Conservation (phyloP, 78 protist species). For the Dictyostelium discoideum region DNA sequence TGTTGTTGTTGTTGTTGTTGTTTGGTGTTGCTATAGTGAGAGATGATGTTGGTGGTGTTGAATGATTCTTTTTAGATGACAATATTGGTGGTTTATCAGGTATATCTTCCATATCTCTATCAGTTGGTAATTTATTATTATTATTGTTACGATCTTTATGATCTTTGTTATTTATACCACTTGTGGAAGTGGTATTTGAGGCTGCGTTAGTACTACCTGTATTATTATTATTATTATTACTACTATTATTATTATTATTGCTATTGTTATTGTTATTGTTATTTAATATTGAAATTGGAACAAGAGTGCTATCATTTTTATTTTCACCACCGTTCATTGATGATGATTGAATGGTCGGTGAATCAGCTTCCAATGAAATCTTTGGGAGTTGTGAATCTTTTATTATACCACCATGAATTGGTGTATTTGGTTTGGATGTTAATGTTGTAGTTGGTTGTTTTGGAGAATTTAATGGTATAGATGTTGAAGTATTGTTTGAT, state of each 20-base stretch:
- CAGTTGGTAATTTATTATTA: not conserved
- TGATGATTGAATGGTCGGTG: slow-evolving; percentile 15
- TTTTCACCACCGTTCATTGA: not conserved
- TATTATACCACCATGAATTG: not conserved
- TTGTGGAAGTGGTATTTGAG: not conserved
- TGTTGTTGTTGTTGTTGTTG: not conserved
- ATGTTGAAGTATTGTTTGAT: not conserved
- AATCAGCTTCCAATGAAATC: slow-evolving; percentile 20
- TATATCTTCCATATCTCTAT: not conserved
- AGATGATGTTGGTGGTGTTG: not conserved
- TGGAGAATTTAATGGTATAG: not conserved
- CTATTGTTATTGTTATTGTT: not conserved
- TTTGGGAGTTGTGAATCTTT: slow-evolving; percentile 50
- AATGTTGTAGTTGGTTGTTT: not conserved
- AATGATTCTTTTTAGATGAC: not conserved
- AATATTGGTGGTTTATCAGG: not conserved
- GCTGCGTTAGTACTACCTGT: not conserved
- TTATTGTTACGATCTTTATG: not conserved
- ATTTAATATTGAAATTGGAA: not conserved
- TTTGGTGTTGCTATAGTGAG: not conserved
- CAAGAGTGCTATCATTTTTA: not conserved
- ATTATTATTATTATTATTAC: not conserved
- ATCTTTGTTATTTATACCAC: not conserved
- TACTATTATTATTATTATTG: not conserved
- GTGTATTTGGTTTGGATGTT: not conserved